These are phyloP conservation scores for Nicotiana undulata DNA, from an alignment of 257 asterid species.

Conservation along the genomic window DNA sequence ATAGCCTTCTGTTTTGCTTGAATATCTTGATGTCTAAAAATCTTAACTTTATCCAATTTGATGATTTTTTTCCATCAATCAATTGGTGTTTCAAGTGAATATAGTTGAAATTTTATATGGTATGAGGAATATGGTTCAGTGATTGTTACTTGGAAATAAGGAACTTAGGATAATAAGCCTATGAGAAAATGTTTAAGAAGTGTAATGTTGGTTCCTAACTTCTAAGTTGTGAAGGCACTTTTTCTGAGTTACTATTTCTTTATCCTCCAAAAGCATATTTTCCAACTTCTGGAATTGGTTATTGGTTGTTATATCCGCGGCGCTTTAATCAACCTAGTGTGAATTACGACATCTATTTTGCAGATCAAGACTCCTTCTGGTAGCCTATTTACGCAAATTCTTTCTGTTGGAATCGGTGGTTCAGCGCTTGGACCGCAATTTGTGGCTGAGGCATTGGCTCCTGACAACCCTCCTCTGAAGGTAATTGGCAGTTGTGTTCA, in stretches of 20 bases:
- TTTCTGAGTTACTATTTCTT: neutral
- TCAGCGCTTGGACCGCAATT: conserved; percentile 99
- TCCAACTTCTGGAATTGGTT: neutral
- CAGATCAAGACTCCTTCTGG: conserved; percentile 79
- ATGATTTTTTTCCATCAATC: neutral
- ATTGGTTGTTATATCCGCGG: neutral
- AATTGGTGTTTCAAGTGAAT: neutral
- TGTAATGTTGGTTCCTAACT: neutral
- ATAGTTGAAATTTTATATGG: neutral
- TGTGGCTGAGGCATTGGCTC: conserved; percentile 99
- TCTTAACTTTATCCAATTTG: neutral
- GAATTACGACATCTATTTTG: neutral
- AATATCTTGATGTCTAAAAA: neutral
- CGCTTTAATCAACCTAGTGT: neutral
- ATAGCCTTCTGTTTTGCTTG: neutral
- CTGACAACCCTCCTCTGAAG: conserved; percentile 99
- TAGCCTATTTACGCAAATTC: conserved; percentile 72
- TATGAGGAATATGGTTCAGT: neutral
- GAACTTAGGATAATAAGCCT: neutral
- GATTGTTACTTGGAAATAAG: neutral
- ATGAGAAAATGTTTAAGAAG: neutral
- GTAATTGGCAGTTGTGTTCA: conserved; percentile 21
- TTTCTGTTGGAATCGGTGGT: conserved; percentile 97
- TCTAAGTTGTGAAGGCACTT: neutral
- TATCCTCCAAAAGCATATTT: neutral